Evolutionary conservation across 257 asterid genomes (phyloP), one percentile per base, ranked within the genome.

Genomic region (Linaria vulgaris): DNA sequence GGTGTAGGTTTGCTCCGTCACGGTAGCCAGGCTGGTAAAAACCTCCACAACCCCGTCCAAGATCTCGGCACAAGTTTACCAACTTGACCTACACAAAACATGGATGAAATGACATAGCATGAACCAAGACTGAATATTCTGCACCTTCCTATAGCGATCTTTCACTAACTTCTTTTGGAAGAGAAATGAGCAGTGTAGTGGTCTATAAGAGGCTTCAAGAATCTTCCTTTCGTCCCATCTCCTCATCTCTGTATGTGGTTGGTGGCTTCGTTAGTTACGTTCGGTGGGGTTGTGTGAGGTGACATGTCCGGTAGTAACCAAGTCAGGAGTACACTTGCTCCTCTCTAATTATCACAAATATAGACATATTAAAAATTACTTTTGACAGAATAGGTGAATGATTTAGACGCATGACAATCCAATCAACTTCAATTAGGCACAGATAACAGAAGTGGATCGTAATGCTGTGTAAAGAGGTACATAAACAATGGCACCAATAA

Each of bases 1-100:
- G 69, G 38, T 77, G 78, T 76, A 89, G 66, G 65, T 61, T 78
- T 30, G 86, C 84, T 57, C 95, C 97, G 65, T 81, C 82, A 55
- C 74, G 64, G 59, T 76, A 87, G 17, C 88, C 83, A 66, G 97
- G 94, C 60, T 74, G 83, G 80, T 89, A 89, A 74, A 89, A 89
- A 9, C 97, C 97, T 54, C 95, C 95, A 63, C 75, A 51, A 0
- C 82, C 85, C 61, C 46, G 69, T 63, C 97, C 97, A 72, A 90
- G 89, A 49, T 81, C 78, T 49, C 79, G 73, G 61, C 94, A 85
- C 21, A 55, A 48, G 61, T 71, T 83, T 23, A 80, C 70, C 69
- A 90, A 54, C 72, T 69, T 72, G 43, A 87, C 94, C 97, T 86
- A 70, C 21, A 67, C 58, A 73, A 64, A 51, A 68, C 44, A 38